Conservation (phyloP, 1,284 basidiomycete species). For the Termitomyces sp. region DNA sequence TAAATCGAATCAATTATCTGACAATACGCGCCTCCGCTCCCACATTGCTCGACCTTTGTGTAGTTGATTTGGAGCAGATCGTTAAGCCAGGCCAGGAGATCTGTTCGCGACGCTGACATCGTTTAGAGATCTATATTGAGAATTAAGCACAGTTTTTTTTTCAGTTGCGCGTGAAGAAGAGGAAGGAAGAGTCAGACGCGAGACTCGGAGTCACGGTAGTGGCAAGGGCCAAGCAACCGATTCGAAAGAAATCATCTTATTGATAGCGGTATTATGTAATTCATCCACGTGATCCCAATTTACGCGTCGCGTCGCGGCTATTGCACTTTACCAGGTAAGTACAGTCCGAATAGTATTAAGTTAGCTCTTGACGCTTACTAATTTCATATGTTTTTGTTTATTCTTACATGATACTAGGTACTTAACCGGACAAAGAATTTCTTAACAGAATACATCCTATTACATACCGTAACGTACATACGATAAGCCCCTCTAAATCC, state of each 20-base stretch:
- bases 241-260: not conserved
- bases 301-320: not conserved
- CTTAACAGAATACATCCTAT: not conserved
- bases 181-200: not conserved
- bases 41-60: slow-evolving; percentile 94
- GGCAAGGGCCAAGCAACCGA: not conserved
- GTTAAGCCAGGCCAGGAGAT: slow-evolving; percentile 92
- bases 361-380: no score
- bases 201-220: not conserved
- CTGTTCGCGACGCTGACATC: slow-evolving; percentile 66
- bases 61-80: slow-evolving; percentile 88
- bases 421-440: not conserved
- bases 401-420: not conserved
- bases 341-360: no score
- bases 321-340: no score
- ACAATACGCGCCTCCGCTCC: slow-evolving; percentile 85
- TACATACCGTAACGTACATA: no score
- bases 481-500: not conserved
- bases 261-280: not conserved
- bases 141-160: not conserved
- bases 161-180: not conserved
- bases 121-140: not conserved
- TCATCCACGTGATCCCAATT: not conserved
- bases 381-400: no score
- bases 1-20: slow-evolving; percentile 93